These are phyloP conservation scores for Microsporum audouinii DNA, from an alignment of 2,329 filamentous ascomycete genomes.

Conservation along the genomic window DNA sequence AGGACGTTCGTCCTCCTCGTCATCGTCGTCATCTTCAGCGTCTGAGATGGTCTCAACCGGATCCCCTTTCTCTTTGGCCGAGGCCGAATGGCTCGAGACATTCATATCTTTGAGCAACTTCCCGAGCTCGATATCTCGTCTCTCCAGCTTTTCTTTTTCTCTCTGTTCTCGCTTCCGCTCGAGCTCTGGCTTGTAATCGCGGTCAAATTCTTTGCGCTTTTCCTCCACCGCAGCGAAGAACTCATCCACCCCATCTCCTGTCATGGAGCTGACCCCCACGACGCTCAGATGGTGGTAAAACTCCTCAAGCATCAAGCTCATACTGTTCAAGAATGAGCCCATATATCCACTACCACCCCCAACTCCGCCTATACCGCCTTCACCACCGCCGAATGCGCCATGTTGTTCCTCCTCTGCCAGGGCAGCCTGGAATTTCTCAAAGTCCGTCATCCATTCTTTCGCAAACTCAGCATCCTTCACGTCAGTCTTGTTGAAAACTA, in stretches of 20 bases:
- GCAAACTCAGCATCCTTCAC: constrained; percentile 83
- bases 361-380: constrained; percentile 51
- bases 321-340: constrained; percentile 88
- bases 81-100: constrained; percentile 34
- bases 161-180: constrained; percentile 65
- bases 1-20: constrained; percentile 43
- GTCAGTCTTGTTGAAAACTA: constrained; percentile 99
- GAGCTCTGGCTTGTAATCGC: constrained; percentile 85
- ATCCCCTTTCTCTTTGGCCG: constrained; percentile 17
- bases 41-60: constrained; percentile 39
- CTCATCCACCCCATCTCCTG: constrained; percentile 79
- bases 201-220: constrained; percentile 78
- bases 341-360: constrained; percentile 84
- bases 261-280: constrained; percentile 86
- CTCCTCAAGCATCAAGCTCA: constrained; percentile 94
- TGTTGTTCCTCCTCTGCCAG: constrained; percentile 67
- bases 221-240: constrained; percentile 84
- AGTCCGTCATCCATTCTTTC: constrained; percentile 99
- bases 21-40: constrained; percentile 40
- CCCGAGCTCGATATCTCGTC: constrained; percentile 69
- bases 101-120: constrained; percentile 93
- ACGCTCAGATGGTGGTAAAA: constrained; percentile 92
- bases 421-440: constrained; percentile 86
- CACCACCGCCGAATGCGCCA: constrained; percentile 63
- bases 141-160: constrained; percentile 59